Percentiles rank a stretch among this genome's conserved stretches.
phyloP scores from a whole-genome alignment of 2,329 filamentous ascomycete species.

The Xylaria sp. region DNA sequence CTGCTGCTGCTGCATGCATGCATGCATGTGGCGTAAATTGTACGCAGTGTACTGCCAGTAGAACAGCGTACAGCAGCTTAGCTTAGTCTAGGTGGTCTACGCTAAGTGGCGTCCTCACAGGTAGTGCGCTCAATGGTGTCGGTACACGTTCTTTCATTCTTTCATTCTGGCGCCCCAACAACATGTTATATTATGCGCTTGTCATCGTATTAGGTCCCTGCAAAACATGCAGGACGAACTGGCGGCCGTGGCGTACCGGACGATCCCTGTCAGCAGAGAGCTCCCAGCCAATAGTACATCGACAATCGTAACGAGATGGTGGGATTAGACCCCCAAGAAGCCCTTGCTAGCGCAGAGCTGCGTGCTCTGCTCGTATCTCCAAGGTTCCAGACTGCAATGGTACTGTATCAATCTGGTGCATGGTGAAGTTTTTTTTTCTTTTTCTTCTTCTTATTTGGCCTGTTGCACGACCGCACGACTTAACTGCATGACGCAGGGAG shows the following conservation, averaged over 20 bases:
- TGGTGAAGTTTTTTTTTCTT: conserved; percentile 13
- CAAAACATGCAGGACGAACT: conserved; percentile 30
- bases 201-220: conserved; percentile 39
- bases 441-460: not conserved
- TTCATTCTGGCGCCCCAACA: not conserved
- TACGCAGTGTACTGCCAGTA: not conserved
- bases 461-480: not conserved
- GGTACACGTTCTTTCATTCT: conserved; percentile 13
- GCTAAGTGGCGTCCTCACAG: too few relatives aligned
- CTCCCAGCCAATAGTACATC: conserved; percentile 15
- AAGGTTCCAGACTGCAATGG: conserved; percentile 5
- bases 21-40: too few relatives aligned
- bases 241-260: conserved; percentile 22
- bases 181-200: conserved; percentile 23
- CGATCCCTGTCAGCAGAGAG: conserved; percentile 24
- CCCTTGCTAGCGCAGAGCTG: not conserved
- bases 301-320: not conserved
- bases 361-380: conserved; percentile 9
- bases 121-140: too few relatives aligned
- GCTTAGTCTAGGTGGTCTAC: too few relatives aligned
- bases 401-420: not conserved
- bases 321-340: conserved; percentile 14
- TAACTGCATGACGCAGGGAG: conserved; percentile 27
- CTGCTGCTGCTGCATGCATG: too few relatives aligned
- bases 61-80: too few relatives aligned